Evolutionary conservation across 257 asterid species (phyloP), one percentile per base, ranked within the genome.

Genomic region (Linaria vulgaris): DNA sequence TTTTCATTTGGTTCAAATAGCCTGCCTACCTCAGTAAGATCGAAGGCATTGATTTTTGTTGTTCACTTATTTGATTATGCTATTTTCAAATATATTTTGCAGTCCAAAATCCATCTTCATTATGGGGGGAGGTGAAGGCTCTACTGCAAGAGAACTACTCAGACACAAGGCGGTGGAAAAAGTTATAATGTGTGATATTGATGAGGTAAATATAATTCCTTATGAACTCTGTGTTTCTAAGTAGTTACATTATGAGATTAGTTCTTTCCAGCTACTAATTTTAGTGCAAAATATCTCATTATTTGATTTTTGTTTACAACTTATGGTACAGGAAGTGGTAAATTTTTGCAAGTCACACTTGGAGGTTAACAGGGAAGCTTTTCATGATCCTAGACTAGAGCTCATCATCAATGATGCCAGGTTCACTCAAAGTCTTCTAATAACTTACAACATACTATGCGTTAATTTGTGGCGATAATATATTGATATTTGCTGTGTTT

Each of bases 71-170:
- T 30, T 13, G 5, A 41, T 4, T 61, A 1, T 19, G 11, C 17
- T 68, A 3, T 7, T 43, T 44, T 38, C 2, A 19, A n/a, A 10
- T 51, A 22, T 0, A 52, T 59, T 66, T 55, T n/a, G n/a, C 81
- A 91, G 98, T 67, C 95, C 98, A 53, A 91, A 76, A 76, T 81
- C 77, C n/a, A 72, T 88, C 10, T 91, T 91, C 78, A 91, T 91
- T 1, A 91, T 91, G 96, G 98, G 98, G 20, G 98, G 98, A 64
- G 98, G 98, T 75, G 98, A 91, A 77, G 96, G 98, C 12, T 91
- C 98, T 19, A 86, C 98, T 58, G 95, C 98, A 39, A 86, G 96
- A 77, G 96, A 91, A 73, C 71, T 86, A 63, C 83, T 91, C 27
- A 82, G 98, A 64, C 96, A 91, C 83, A 80, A 67, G 52, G 61